Evolutionary conservation across 1,139 yeast genomes (phyloP).

Genomic region (Hemisphaericaspora subhashii): DNA sequence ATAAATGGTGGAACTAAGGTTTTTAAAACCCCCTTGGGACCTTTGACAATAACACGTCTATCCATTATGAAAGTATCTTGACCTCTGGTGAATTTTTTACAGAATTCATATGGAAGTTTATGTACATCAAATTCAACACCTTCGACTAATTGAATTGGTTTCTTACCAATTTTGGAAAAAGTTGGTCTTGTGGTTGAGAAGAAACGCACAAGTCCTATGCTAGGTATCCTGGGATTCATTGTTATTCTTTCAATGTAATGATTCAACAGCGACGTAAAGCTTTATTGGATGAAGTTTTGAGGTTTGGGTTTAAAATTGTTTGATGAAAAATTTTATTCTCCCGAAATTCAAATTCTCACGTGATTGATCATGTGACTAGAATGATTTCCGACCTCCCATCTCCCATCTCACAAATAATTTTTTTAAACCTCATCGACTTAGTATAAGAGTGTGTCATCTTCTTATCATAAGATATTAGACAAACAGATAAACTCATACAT

Average conservation of each 20-base stretch:
- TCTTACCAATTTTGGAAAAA: slow-evolving; percentile 43
- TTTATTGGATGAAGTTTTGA: not conserved
- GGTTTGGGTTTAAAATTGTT: not conserved
- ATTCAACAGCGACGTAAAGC: too few species aligned
- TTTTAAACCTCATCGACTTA: too few species aligned
- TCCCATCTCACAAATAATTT: too few species aligned
- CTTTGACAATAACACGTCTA: slow-evolving; percentile 63
- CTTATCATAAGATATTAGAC: too few species aligned
- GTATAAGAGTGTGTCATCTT: too few species aligned
- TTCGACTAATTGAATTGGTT: slow-evolving; percentile 35
- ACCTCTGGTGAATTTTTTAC: slow-evolving; percentile 69
- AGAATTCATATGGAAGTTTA: slow-evolving; percentile 42
- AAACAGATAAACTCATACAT: not conserved
- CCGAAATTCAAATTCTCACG: not conserved
- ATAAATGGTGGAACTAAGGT: slow-evolving; percentile 76
- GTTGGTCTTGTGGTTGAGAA: slow-evolving; percentile 28
- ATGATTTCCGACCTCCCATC: not conserved
- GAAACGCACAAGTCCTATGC: slow-evolving; percentile 13
- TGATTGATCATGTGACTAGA: not conserved
- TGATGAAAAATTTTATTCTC: not conserved
- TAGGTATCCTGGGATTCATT: slow-evolving; percentile 4
- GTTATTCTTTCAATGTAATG: too few species aligned
- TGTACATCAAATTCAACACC: slow-evolving; percentile 36
- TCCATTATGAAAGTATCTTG: slow-evolving; percentile 58
- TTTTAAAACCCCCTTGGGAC: slow-evolving; percentile 74